These are phyloP conservation scores for Fusarium sp. DNA, from an alignment of 2,329 filamentous ascomycete species.

Conservation along the genomic window DNA sequence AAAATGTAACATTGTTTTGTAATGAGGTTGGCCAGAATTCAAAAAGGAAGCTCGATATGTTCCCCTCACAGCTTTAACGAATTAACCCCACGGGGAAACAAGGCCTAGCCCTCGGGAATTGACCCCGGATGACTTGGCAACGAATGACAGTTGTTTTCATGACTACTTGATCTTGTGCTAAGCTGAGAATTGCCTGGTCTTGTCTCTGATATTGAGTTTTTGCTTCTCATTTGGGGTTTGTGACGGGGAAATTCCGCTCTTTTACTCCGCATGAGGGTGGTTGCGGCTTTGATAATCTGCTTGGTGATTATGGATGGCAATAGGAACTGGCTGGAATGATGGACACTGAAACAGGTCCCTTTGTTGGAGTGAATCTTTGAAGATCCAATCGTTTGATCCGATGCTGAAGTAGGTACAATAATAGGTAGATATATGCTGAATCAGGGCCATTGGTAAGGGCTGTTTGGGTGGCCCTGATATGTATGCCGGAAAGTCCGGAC, in stretches of 20 bases:
- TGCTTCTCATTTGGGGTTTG: constrained; percentile 4
- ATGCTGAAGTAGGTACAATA: neutral
- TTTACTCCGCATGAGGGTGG: constrained; percentile 19
- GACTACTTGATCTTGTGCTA: constrained; percentile 10
- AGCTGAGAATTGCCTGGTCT: neutral
- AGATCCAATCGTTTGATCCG: neutral
- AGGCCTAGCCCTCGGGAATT: neutral
- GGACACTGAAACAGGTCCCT: neutral
- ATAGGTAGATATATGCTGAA: neutral
- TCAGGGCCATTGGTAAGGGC: neutral
- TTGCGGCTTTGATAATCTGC: neutral
- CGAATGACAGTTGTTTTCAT: constrained; percentile 16
- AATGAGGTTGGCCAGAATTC: constrained; percentile 4
- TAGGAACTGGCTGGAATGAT: neutral
- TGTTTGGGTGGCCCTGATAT: neutral
- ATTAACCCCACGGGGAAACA: constrained; percentile 26
- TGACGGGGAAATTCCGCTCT: constrained; percentile 20
- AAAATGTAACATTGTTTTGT: constrained; percentile 18
- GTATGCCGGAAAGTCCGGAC: neutral
- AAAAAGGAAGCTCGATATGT: constrained; percentile 31
- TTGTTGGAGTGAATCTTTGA: neutral
- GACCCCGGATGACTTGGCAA: neutral
- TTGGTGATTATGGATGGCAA: neutral
- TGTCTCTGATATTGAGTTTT: neutral
- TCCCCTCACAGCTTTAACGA: constrained; percentile 9